phyloP scores from a whole-genome alignment of 768 basidiomycete species.

The Suillus tomentosus region DNA sequence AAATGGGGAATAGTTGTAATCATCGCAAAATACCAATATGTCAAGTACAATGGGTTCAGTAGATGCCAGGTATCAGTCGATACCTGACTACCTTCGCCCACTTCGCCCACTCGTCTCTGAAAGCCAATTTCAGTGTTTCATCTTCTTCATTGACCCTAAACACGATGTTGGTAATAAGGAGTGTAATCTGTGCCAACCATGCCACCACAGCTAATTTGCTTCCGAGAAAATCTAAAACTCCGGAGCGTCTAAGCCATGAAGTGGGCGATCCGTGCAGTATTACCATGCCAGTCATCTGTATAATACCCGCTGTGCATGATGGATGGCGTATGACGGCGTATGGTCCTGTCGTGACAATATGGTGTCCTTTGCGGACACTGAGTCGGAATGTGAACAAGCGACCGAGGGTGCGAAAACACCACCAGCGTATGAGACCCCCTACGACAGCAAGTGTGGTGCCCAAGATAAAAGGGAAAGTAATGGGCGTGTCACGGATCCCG shows the following conservation, averaged over 20 bases:
- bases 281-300: constrained; percentile 13
- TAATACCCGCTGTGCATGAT: constrained; percentile 38
- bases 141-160: not conserved
- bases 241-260: constrained; percentile 10
- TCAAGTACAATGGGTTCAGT: constrained; percentile 13
- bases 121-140: not conserved
- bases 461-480: constrained; percentile 18
- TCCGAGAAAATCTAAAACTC: not conserved
- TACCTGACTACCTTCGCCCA: constrained; percentile 33
- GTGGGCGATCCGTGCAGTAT: constrained; percentile 8
- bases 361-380: constrained; percentile 41
- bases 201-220: not conserved
- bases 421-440: constrained; percentile 28
- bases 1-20: not conserved
- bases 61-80: constrained; percentile 35
- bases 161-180: not conserved
- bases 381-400: constrained; percentile 46
- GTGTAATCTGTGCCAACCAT: not conserved
- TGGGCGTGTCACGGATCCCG: not conserved
- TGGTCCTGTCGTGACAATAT: constrained; percentile 43
- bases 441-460: constrained; percentile 25
- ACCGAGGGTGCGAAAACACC: constrained; percentile 37
- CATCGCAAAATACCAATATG: not conserved
- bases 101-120: not conserved
- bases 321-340: constrained; percentile 48